Base-by-base conservation (phyloP, 2,329 filamentous ascomycete genomes). In the Penicillium frequentans region DNA sequence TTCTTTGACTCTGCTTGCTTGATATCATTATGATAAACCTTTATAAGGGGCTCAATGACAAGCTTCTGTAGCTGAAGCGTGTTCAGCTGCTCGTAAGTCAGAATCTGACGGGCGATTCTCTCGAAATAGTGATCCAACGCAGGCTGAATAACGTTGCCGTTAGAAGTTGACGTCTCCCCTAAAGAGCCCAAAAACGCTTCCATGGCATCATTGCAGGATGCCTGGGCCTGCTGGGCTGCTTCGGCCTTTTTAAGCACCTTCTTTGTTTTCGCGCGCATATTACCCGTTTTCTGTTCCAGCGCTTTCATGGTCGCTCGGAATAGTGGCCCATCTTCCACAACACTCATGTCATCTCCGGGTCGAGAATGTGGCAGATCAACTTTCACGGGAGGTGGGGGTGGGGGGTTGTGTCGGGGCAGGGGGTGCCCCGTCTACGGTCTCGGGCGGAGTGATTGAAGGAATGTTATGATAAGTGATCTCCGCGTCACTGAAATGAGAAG, bases 51-150 rank as follows among this genome's bases (percentile, higher is more conserved):
- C 44, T 99, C 95, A 64, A 99, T 96, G 69, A 99, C 93, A 52
- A 96, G 89, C 70, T 87, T 93, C 68, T 97, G 93, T 33, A 99
- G 82, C 67, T 96, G 93, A 39, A 79, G 68, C 1, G 90, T 87
- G 70, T 97, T 98, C 62, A 90, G 86, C 60, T 87, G 87, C 75
- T 99, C 93, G 70, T 97, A 98, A 0, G 80, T 75, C 37, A 97
- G 78, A 46, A 99, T 97, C 70, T 98, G 91, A 59, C 89, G 87
- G 3, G 93, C 93, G 64, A 96, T 98, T 69, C 93, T 96, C 75
- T 98, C 93, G 69, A 98, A 99, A 73, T 99, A 99, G 74, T 99
- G 93, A 61, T 99, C 95, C 58, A 99, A 83, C 5, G 93, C 95
- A 16, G 95, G 96, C 70, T 96, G 91, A n/a, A 99, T 93, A 0